Conservation (phyloP, 352 stramenopile species). For the Blastocystis hominis region DNA sequence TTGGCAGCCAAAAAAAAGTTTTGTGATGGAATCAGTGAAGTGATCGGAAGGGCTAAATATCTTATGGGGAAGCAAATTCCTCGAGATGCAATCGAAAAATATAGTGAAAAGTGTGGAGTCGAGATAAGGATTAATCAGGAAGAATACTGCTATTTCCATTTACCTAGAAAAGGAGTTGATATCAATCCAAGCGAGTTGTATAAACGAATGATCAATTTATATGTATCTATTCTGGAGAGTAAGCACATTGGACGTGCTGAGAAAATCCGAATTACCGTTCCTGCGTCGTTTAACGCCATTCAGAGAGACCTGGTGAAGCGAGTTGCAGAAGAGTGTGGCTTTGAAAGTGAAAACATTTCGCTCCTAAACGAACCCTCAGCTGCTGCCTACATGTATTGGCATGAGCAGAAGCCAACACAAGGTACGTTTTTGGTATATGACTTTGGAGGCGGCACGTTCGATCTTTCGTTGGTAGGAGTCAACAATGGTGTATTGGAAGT, state of each 20-base stretch:
- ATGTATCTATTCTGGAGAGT: neutral
- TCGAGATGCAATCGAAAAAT: neutral
- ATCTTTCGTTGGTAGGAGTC: slow-evolving; percentile 77
- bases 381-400: slow-evolving; percentile 92
- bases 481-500: slow-evolving; percentile 65
- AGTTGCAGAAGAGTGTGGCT: neutral
- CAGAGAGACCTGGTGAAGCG: neutral
- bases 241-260: neutral
- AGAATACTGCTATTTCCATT: neutral
- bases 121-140: neutral
- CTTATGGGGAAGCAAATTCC: neutral
- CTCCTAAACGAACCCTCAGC: slow-evolving; percentile 83
- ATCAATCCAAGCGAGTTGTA: neutral
- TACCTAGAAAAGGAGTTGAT: neutral
- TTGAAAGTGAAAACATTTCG: neutral
- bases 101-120: neutral
- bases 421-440: slow-evolving; percentile 94
- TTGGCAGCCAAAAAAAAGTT: neutral
- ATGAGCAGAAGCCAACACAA: slow-evolving; percentile 82
- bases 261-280: neutral
- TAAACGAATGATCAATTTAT: neutral
- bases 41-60: neutral
- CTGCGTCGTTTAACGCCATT: slow-evolving; percentile 29
- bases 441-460: slow-evolving; percentile 88
- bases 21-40: neutral